phyloP scores from a whole-genome alignment of 768 basidiomycete species.

The Psilocybe tampanensis region DNA sequence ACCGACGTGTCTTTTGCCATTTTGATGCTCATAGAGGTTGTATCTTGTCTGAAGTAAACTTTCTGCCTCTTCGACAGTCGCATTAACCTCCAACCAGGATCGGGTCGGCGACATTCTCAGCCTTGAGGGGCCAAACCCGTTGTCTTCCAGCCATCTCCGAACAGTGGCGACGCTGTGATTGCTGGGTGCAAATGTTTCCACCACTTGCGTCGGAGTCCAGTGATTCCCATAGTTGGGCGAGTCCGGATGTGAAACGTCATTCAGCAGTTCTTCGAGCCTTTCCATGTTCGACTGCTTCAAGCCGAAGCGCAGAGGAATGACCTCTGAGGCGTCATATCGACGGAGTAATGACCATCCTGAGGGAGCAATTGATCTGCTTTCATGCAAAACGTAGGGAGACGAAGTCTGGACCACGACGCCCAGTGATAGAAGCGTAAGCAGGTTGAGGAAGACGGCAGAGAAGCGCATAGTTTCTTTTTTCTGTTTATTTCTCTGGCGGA shows the following conservation, averaged over 20 bases:
- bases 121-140: slow-evolving; percentile 34
- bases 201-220: slow-evolving; percentile 44
- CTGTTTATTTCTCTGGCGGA: neutral
- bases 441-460: slow-evolving; percentile 1
- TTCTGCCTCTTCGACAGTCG: slow-evolving; percentile 43
- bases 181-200: slow-evolving; percentile 42
- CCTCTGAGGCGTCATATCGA: slow-evolving; percentile 31
- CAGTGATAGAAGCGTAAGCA: slow-evolving; percentile 12
- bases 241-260: slow-evolving; percentile 47
- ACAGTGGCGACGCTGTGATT: slow-evolving; percentile 41
- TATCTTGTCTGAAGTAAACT: slow-evolving; percentile 44
- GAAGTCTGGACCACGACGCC: neutral
- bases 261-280: slow-evolving; percentile 41
- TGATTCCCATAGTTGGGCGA: slow-evolving; percentile 50
- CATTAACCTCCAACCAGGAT: slow-evolving; percentile 40
- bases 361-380: slow-evolving; percentile 40
- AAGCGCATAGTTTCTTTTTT: slow-evolving; percentile 1
- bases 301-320: slow-evolving; percentile 47
- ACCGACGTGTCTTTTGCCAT: slow-evolving; percentile 40
- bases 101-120: slow-evolving; percentile 33
- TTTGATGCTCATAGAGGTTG: slow-evolving; percentile 40
- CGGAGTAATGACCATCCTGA: slow-evolving; percentile 42
- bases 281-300: slow-evolving; percentile 46
- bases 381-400: slow-evolving; percentile 37
- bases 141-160: slow-evolving; percentile 39